Base-by-base conservation (phyloP, 2,329 filamentous ascomycete species). In the Trichoderma gracile region DNA sequence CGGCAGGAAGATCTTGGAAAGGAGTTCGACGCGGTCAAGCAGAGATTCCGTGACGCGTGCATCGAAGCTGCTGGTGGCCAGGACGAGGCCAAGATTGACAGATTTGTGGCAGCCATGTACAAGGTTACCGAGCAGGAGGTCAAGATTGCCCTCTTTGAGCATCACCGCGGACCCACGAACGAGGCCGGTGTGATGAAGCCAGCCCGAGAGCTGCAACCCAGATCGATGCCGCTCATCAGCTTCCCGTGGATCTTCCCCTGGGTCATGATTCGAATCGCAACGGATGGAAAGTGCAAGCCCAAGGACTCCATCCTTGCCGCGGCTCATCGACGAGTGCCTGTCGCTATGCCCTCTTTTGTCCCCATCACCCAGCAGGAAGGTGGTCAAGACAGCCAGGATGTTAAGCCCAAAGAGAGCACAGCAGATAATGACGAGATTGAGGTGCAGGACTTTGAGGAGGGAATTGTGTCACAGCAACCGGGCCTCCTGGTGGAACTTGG, bases 221-320 rank as follows among this genome's bases (percentile, higher is more conserved):
- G 79, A 9, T 78, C 79, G 2, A 89, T 93, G 82, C 94, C 95
- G 0, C 79, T 98, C 9, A 95, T 97, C 70, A 95, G 89, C 65
- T 98, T 97, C 70, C 94, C 95, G 0, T 99, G 95, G 95, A 80
- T 98, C 2, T 96, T 98, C 68, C 82, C 87, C 14, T 82, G 84
- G 50, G 84, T 92, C 30, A 68, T 78, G 69, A 72, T 74, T 43
- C 72, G 74, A 15, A 70, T 78, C 33, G 75, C 71, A 5, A 68
- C 68, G n/a, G 70, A 72, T 3, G 67, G 67, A 17, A 66, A 60
- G n/a, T 70, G 71, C 52, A 68, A 70, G 27, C 69, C 69, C 10
- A 69, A 67, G 40, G 67, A 67, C 14, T 67, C 67, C 3, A 38
- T 64, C 3, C 45, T 69, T 5, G 69, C 57, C 9, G 68, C 64